Base-by-base conservation (phyloP, 345 rosid species). In the Rhodamnia rubescens region DNA sequence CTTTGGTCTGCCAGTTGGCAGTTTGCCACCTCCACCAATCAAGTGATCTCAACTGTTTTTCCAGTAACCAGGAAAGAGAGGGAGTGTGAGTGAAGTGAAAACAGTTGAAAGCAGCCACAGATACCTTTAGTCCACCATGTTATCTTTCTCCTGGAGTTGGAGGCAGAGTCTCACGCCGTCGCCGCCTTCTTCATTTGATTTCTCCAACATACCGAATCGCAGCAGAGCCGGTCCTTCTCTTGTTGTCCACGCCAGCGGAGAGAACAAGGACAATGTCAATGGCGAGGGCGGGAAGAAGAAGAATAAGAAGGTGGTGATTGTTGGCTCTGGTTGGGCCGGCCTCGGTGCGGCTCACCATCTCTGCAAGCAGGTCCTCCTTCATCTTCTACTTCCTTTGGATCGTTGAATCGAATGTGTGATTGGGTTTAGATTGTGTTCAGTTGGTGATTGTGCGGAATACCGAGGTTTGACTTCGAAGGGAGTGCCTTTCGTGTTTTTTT, bases 261-360 rank as follows among this genome's bases (percentile, higher is more conserved):
- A 32, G 78, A 69, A 18, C 78, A 69, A 26, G 13, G 55, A 82
- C 84, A 4, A 11, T 36, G 55, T 78, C 84, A 4, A 11, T 36
- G 64, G 8, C 18, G 51, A 20, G 5, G 85, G 52, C 20, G 84
- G 86, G 61, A 61, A 44, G 74, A 80, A 85, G 9, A 85, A 81
- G 53, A 89, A 74, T 74, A 92, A 91, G 90, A 92, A 92, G 83
- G 90, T 88, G 10, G 90, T 88, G 59, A 87, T 93, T 22, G 90
- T 92, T 86, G 95, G 97, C 54, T 92, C 92, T n/a, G 95, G 95
- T 74, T 93, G 95, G 95, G 90, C 93, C 40, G 93, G 93, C 51
- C 94, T 90, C 56, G 93, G 94, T 57, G 95, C 94, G 29, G 96
- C 96, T 82, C 88, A 92, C 82, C 94, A 93, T 84, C 95, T 92